phyloP scores from a whole-genome alignment of 305 asterid species.

The Plantago coronopus region DNA sequence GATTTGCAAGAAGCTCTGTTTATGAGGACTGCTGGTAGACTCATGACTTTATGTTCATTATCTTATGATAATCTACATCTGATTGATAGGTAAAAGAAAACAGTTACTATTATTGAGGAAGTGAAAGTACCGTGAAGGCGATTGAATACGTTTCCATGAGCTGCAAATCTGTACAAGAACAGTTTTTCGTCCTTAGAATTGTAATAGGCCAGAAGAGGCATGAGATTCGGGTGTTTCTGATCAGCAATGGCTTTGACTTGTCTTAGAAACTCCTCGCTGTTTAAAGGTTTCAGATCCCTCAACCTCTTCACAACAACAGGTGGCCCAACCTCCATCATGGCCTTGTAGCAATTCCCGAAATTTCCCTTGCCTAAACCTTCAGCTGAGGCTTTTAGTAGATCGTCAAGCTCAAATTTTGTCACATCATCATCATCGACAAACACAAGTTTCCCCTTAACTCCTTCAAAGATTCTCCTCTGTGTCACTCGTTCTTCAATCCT shows the following conservation, averaged over 20 bases:
- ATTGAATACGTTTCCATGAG: slow-evolving; percentile 52
- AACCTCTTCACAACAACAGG: slow-evolving; percentile 65
- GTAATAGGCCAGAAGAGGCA: slow-evolving; percentile 58
- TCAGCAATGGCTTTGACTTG: slow-evolving; percentile 51
- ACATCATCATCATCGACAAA: slow-evolving; percentile 26
- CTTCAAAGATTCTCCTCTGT: slow-evolving; percentile 8
- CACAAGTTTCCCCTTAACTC: slow-evolving; percentile 42
- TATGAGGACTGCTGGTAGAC: no score
- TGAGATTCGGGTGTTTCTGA: slow-evolving; percentile 58
- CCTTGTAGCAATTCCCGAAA: slow-evolving; percentile 74
- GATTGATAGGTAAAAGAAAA: no score
- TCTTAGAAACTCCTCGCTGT: slow-evolving; percentile 49
- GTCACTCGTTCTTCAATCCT: slow-evolving; percentile 18
- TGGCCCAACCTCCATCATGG: slow-evolving; percentile 44
- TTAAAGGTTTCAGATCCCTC: slow-evolving; percentile 65
- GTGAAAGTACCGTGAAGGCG: slow-evolving; percentile 50
- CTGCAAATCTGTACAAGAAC: slow-evolving; percentile 46
- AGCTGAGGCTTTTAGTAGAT: slow-evolving; percentile 70
- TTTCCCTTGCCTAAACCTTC: slow-evolving; percentile 75
- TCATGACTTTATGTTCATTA: no score
- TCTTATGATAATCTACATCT: no score
- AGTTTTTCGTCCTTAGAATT: slow-evolving; percentile 69
- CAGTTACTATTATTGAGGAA: background rate
- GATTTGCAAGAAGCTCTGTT: no score
- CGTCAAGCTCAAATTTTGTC: slow-evolving; percentile 54